A percentile compares a stretch with the other conserved stretches of the same genome.
Conservation (phyloP, 768 basidiomycete genomes). For the Agaricus blazei region DNA sequence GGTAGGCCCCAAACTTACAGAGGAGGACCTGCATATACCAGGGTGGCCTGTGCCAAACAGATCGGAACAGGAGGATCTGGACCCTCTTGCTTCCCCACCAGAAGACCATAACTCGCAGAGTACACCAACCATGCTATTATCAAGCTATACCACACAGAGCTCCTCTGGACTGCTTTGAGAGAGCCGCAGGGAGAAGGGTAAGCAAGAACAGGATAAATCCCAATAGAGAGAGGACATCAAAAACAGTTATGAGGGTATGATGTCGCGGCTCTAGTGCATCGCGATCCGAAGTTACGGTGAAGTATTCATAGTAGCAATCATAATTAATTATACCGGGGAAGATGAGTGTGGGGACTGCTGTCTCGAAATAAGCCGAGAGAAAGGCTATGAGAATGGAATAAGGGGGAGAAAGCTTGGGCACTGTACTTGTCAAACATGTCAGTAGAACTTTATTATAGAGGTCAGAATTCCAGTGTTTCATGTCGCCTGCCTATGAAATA, state of each 20-base stretch:
- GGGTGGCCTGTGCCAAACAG: neutral
- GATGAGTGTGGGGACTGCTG: too few relatives aligned
- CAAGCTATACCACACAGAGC: neutral
- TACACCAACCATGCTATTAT: neutral
- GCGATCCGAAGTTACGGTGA: too few relatives aligned
- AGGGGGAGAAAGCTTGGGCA: too few relatives aligned
- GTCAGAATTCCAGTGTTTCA: too few relatives aligned
- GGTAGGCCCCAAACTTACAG: neutral
- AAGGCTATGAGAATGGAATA: too few relatives aligned
- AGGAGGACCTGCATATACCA: constrained; percentile 2
- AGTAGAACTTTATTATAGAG: too few relatives aligned
- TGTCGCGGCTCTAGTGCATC: too few relatives aligned
- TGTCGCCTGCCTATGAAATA: too few relatives aligned
- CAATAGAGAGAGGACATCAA: neutral
- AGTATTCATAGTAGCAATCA: too few relatives aligned
- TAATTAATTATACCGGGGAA: too few relatives aligned
- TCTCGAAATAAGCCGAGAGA: too few relatives aligned
- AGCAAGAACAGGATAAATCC: neutral
- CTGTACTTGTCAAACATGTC: too few relatives aligned
- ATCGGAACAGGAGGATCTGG: neutral
- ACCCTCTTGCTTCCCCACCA: neutral
- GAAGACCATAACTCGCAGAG: neutral
- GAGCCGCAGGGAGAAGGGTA: neutral
- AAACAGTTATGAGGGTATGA: neutral
- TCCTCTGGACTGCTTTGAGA: neutral